A percentile compares a stretch with the other conserved stretches of the same genome.
Conservation (phyloP, 305 asterid species). For the Fraxinus paxiana region DNA sequence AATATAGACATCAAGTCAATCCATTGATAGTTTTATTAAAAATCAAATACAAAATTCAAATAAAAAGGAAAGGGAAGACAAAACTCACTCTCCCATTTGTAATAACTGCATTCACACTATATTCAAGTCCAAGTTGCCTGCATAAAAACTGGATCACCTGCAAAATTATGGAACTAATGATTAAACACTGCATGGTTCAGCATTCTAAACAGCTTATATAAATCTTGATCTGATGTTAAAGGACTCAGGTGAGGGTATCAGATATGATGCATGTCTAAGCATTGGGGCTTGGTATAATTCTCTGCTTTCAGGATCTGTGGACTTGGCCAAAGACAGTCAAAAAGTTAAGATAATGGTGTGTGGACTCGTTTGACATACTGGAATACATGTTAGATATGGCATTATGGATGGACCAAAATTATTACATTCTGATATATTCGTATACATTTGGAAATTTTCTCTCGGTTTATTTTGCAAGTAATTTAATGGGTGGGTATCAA, state of each 20-base stretch:
- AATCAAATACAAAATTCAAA: slow-evolving; percentile 22
- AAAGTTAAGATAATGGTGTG: not conserved
- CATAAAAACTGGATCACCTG: slow-evolving; percentile 80
- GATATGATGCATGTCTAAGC: not conserved
- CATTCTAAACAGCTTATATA: slow-evolving; percentile 1
- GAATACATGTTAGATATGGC: not conserved
- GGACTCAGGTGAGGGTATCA: not conserved
- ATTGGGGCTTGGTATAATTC: not conserved
- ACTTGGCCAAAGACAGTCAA: not conserved
- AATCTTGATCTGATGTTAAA: not conserved
- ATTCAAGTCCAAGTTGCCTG: slow-evolving; percentile 64
- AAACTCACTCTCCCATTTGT: slow-evolving; percentile 96
- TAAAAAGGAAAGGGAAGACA: slow-evolving; percentile 21
- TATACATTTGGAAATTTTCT: not conserved
- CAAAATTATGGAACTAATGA: slow-evolving; percentile 30
- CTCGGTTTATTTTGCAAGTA: not conserved
- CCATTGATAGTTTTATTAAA: slow-evolving; percentile 8
- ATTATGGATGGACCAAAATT: not conserved
- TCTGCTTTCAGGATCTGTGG: not conserved
- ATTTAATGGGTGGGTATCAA: not conserved
- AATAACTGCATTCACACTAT: slow-evolving; percentile 73
- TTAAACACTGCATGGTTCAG: slow-evolving; percentile 20
- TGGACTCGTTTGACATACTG: not conserved
- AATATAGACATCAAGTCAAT: not conserved
- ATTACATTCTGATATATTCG: not conserved